These are phyloP conservation scores for Ceratocystis eucalypticola DNA, from an alignment of 2,329 filamentous ascomycete species.

Conservation along the genomic window DNA sequence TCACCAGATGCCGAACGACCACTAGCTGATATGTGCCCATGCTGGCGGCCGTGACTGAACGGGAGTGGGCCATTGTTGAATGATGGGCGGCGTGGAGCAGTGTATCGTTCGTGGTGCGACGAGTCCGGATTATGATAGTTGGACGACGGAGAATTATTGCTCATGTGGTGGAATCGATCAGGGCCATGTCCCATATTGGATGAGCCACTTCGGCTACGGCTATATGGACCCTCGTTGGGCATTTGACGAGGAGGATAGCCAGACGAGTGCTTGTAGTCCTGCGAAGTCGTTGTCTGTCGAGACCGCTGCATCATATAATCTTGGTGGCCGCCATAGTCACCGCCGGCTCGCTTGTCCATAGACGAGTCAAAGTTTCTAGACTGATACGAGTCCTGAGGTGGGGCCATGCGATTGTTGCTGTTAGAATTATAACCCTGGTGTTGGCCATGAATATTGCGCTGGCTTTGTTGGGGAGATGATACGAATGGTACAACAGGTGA, in stretches of 20 bases:
- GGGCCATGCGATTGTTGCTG: not conserved
- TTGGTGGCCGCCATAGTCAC: constrained; percentile 9
- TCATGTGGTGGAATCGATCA: constrained; percentile 13
- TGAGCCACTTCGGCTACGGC: constrained; percentile 15
- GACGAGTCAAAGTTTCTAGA: constrained; percentile 9
- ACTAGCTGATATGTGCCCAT: not conserved
- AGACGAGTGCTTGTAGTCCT: constrained; percentile 14
- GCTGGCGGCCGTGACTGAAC: constrained; percentile 6
- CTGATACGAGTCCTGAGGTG: constrained; percentile 6
- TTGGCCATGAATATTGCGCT: constrained; percentile 23
- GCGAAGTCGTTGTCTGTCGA: constrained; percentile 14
- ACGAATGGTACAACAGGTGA: constrained; percentile 42
- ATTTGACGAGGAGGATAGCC: constrained; percentile 16
- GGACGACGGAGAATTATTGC: not conserved
- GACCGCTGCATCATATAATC: constrained; percentile 10
- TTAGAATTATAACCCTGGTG: constrained; percentile 3
- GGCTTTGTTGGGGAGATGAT: constrained; percentile 24
- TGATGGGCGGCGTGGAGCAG: constrained; percentile 14
- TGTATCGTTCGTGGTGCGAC: constrained; percentile 7
- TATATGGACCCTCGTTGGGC: constrained; percentile 11
- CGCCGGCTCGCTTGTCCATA: constrained; percentile 9
- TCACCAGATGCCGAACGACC: not conserved
- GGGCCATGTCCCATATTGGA: constrained; percentile 12
- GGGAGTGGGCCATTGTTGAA: constrained; percentile 15
- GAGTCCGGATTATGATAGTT: constrained; percentile 3